Conservation (phyloP, 305 asterid species). For the Petunia hybrid region DNA sequence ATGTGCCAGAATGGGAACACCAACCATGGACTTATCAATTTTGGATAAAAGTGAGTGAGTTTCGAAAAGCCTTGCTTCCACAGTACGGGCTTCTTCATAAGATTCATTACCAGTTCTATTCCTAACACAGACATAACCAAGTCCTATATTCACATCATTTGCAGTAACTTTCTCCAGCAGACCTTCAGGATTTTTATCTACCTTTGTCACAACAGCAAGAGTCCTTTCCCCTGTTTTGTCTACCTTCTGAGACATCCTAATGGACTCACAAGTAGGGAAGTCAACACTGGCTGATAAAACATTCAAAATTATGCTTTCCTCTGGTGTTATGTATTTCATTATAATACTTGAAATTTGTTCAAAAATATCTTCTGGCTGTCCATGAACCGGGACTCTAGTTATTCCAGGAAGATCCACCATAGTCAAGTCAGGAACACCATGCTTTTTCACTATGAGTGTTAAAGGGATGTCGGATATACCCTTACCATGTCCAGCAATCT, state of each 20-base stretch:
- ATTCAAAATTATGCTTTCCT: slow-evolving; percentile 56
- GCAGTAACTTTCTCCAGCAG: slow-evolving; percentile 58
- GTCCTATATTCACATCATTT: slow-evolving; percentile 53
- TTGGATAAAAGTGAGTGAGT: slow-evolving; percentile 40
- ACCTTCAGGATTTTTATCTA: slow-evolving; percentile 52
- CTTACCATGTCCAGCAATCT: slow-evolving; percentile 35
- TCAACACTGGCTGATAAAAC: slow-evolving; percentile 53
- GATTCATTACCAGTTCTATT: slow-evolving; percentile 40
- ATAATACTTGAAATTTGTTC: slow-evolving; percentile 49
- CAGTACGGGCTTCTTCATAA: slow-evolving; percentile 38
- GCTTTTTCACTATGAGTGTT: slow-evolving; percentile 37
- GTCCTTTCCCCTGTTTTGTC: slow-evolving; percentile 54
- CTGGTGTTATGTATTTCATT: slow-evolving; percentile 47
- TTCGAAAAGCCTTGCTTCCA: slow-evolving; percentile 42
- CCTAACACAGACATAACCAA: slow-evolving; percentile 54
- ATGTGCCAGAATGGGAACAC: slow-evolving; percentile 47
- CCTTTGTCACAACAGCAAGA: slow-evolving; percentile 53
- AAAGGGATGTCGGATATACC: slow-evolving; percentile 26
- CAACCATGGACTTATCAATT: slow-evolving; percentile 40
- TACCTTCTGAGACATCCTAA: slow-evolving; percentile 50
- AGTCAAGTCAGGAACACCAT: slow-evolving; percentile 39
- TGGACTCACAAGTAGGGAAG: slow-evolving; percentile 51
- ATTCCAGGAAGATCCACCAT: slow-evolving; percentile 67
- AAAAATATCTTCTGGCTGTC: slow-evolving; percentile 47
- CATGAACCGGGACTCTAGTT: slow-evolving; percentile 49